Conservation (phyloP, 768 basidiomycete species). For the Lactarius pseudohatsudake region DNA sequence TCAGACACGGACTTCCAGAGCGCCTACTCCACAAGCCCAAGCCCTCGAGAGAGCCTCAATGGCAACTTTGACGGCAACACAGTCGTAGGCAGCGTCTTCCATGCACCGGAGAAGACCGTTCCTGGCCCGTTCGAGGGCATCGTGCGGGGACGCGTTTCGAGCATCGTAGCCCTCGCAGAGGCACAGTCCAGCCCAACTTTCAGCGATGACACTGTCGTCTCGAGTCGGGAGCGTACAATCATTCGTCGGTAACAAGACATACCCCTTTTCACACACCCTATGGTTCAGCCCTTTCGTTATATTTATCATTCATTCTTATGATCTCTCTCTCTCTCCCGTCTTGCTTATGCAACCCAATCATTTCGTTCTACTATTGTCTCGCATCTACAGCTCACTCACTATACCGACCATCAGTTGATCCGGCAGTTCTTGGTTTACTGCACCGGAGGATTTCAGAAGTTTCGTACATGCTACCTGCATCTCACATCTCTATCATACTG, state of each 20-base stretch:
- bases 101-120: slow-evolving; percentile 34
- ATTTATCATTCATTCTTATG: slow-evolving; percentile 28
- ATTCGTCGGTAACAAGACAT: slow-evolving; percentile 10
- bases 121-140: slow-evolving; percentile 36
- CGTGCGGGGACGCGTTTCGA: slow-evolving; percentile 57
- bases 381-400: slow-evolving; percentile 15
- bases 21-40: slow-evolving; percentile 62
- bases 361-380: slow-evolving; percentile 3
- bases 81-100: slow-evolving; percentile 24
- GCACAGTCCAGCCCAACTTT: slow-evolving; percentile 40
- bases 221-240: neutral
- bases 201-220: slow-evolving; percentile 42
- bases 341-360: slow-evolving; percentile 9
- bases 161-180: slow-evolving; percentile 40
- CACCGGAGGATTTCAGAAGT: neutral
- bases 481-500: slow-evolving; percentile 18
- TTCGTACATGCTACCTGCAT: slow-evolving; percentile 23
- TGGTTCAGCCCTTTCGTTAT: neutral
- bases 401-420: slow-evolving; percentile 11
- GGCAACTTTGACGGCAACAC: slow-evolving; percentile 43
- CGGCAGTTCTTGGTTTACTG: slow-evolving; percentile 16
- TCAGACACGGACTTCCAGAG: slow-evolving; percentile 71
- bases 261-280: neutral
- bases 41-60: slow-evolving; percentile 62
- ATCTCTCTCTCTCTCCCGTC: neutral